phyloP scores from a whole-genome alignment of 352 stramenopile species.

The Pythium grandisporangium region DNA sequence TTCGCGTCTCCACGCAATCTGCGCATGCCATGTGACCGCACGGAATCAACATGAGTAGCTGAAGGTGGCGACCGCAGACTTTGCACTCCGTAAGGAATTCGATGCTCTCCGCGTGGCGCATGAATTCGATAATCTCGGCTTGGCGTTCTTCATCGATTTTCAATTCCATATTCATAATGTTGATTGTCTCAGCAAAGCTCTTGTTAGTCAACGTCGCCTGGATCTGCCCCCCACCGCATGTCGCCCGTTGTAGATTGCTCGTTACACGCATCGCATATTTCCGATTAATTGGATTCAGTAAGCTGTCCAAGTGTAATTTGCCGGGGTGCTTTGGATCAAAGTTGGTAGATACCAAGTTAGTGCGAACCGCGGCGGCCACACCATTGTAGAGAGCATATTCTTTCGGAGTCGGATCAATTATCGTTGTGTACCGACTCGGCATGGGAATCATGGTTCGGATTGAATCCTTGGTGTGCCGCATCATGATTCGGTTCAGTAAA shows the following conservation, averaged over 20 bases:
- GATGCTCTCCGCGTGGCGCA: conserved; percentile 34
- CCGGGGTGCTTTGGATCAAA: conserved; percentile 59
- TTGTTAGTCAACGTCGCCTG: conserved; percentile 25
- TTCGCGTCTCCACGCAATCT: conserved; percentile 84
- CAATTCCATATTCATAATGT: conserved; percentile 22
- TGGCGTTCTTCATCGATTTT: conserved; percentile 36
- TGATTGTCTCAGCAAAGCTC: conserved; percentile 53
- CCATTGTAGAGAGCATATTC: conserved; percentile 73
- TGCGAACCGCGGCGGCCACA: conserved; percentile 44
- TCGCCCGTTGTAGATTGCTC: conserved; percentile 49
- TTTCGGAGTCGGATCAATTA: conserved; percentile 52
- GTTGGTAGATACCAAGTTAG: conserved; percentile 71
- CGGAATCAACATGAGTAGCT: conserved; percentile 87
- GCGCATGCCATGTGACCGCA: conserved; percentile 90
- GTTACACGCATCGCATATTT: conserved; percentile 47
- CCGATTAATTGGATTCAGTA: conserved; percentile 68
- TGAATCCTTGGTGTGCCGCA: conserved; percentile 92
- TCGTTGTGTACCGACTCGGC: conserved; percentile 6
- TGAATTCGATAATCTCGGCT: conserved; percentile 29
- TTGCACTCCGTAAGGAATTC: conserved; percentile 57
- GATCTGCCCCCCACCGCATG: conserved; percentile 39
- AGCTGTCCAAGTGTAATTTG: conserved; percentile 47
- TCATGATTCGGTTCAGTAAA: conserved; percentile 89
- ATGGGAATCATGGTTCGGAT: conserved; percentile 52
- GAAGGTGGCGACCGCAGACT: conserved; percentile 74